These are phyloP conservation scores for Ascomycota sp. DNA, from an alignment of 2,329 filamentous ascomycete genomes.

Conservation along the genomic window DNA sequence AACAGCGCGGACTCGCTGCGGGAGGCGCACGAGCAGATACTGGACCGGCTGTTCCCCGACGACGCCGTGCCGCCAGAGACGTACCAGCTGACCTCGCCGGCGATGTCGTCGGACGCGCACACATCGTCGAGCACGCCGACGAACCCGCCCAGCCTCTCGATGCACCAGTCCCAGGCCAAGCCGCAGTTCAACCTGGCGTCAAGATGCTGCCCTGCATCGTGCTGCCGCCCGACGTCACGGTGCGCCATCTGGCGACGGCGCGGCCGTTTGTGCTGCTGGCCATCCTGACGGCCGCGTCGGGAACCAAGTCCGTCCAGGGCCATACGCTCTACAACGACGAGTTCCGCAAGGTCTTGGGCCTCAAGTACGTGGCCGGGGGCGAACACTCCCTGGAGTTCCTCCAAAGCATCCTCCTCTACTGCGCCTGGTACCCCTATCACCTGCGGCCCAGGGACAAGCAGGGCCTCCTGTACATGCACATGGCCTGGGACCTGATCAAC, in stretches of 20 bases:
- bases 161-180: slow-evolving; percentile 21
- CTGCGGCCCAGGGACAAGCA: slow-evolving; percentile 29
- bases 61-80: slow-evolving; percentile 6
- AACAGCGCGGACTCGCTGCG: slow-evolving; percentile 22
- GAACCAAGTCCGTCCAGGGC: slow-evolving; percentile 25
- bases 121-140: slow-evolving; percentile 9
- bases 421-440: slow-evolving; percentile 37
- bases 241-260: slow-evolving; percentile 21
- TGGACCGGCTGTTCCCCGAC: slow-evolving; percentile 19
- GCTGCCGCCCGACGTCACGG: slow-evolving; percentile 18
- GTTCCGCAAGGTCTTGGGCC: slow-evolving; percentile 34
- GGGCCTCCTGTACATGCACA: slow-evolving; percentile 27
- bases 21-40: slow-evolving; percentile 18
- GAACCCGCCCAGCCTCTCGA: slow-evolving; percentile 10
- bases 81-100: slow-evolving; percentile 5
- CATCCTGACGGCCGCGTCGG: slow-evolving; percentile 29
- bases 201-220: slow-evolving; percentile 22
- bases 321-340: slow-evolving; percentile 35
- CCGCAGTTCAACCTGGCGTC: slow-evolving; percentile 33
- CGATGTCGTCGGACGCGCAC: too few relatives aligned
- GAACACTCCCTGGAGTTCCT: too few relatives aligned
- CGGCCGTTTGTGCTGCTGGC: slow-evolving; percentile 33
- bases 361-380: too few relatives aligned
- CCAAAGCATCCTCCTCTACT: slow-evolving; percentile 35
- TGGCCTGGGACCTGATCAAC: slow-evolving; percentile 27